phyloP scores from a whole-genome alignment of 371 early-diverging fungal genomes.

The Encephalitozoon romaleae region DNA sequence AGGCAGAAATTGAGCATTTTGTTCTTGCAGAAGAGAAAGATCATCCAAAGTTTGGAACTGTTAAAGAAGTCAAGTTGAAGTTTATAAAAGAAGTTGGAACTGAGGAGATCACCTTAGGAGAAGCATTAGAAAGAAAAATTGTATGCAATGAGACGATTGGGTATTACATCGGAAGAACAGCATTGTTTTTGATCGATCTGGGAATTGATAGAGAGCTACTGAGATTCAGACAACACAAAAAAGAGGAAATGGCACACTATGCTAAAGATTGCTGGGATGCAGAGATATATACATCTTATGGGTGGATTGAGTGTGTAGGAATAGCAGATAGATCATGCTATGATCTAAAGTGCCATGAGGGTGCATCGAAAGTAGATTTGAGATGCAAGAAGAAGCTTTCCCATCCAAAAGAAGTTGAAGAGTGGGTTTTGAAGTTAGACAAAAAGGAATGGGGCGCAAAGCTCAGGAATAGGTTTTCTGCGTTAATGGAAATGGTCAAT shows the following conservation, averaged over 20 bases:
- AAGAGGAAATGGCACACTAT: slow-evolving; percentile 99
- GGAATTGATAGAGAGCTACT: slow-evolving; percentile 78
- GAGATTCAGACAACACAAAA: slow-evolving; percentile 96
- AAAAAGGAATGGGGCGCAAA: slow-evolving; percentile 66
- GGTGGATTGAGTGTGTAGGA: slow-evolving; percentile 99
- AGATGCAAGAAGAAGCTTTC: slow-evolving; percentile 76
- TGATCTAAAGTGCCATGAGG: slow-evolving; percentile 83
- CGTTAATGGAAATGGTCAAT: slow-evolving; percentile 33
- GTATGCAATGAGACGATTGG: slow-evolving; percentile 92
- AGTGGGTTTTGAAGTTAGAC: slow-evolving; percentile 58
- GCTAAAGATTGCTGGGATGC: slow-evolving; percentile 79
- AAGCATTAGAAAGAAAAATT: slow-evolving; percentile 75
- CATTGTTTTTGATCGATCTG: slow-evolving; percentile 77
- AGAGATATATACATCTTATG: slow-evolving; percentile 63
- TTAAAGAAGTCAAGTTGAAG: slow-evolving; percentile 68
- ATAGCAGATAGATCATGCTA: slow-evolving; percentile 97
- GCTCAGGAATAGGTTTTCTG: slow-evolving; percentile 41
- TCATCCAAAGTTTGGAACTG: slow-evolving; percentile 77
- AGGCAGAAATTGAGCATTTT: slow-evolving; percentile 99
- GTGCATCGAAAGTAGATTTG: slow-evolving; percentile 78
- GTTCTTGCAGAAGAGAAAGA: slow-evolving; percentile 84
- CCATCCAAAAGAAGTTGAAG: slow-evolving; percentile 64
- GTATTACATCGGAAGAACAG: slow-evolving; percentile 90
- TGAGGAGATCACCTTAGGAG: slow-evolving; percentile 70
- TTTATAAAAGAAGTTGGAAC: slow-evolving; percentile 64